These are phyloP conservation scores for Debaryomyces prosopidis DNA, from an alignment of 805 yeast species.

Conservation along the genomic window DNA sequence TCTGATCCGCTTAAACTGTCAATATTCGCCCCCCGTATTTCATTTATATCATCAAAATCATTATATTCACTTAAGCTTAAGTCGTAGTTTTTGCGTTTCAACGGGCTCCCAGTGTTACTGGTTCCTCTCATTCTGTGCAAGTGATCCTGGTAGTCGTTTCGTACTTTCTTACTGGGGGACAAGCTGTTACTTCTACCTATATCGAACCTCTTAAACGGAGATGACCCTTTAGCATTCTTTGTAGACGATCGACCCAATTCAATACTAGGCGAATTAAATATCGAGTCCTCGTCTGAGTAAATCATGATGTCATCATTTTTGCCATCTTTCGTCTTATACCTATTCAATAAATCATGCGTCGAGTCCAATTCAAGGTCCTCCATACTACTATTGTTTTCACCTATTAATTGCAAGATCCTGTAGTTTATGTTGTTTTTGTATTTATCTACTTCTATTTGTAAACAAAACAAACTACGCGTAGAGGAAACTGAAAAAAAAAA, in stretches of 20 bases:
- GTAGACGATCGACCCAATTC: constrained; percentile 3
- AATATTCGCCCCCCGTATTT: not conserved
- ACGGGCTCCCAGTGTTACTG: constrained; percentile 12
- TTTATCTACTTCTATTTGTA: constrained; percentile 7
- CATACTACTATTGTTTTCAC: not conserved
- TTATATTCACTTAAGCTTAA: not conserved
- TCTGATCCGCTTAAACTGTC: not conserved
- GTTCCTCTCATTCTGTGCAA: constrained; percentile 10
- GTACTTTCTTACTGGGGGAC: constrained; percentile 16
- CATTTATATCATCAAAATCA: not conserved
- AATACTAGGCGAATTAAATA: constrained; percentile 4
- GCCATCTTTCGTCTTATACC: constrained; percentile 6
- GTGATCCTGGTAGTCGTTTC: constrained; percentile 18
- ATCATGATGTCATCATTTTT: constrained; percentile 16
- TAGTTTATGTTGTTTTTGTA: not conserved
- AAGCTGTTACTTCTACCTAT: constrained; percentile 11
- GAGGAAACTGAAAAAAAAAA: not conserved
- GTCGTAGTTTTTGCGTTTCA: constrained; percentile 5
- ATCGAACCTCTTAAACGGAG: constrained; percentile 7
- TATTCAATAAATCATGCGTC: constrained; percentile 13
- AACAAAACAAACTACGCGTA: constrained; percentile 9
- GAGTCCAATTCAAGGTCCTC: constrained; percentile 3
- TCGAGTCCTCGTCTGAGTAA: constrained; percentile 19
- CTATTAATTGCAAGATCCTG: not conserved
- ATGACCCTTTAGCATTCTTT: not conserved